A percentile compares a stretch with the other conserved stretches of the same genome.
These are phyloP conservation scores for Hypoxylon sp. DNA, from an alignment of 2,329 filamentous ascomycete species.

Conservation along the genomic window DNA sequence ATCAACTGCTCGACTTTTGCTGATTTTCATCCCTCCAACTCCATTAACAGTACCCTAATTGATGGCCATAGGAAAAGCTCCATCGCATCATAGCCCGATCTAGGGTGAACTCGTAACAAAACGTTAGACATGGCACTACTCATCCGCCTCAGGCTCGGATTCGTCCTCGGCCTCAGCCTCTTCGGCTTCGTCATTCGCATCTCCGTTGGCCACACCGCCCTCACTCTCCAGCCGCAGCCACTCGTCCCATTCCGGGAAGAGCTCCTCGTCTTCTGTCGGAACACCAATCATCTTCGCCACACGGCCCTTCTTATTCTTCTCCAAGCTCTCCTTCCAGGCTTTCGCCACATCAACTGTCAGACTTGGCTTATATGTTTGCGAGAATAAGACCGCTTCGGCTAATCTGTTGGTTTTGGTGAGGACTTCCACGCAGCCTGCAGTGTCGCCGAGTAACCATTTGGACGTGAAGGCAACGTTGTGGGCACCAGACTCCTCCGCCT, in stretches of 20 bases:
- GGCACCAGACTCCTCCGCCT: conserved; percentile 81
- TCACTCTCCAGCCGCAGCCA: conserved; percentile 85
- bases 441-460: conserved; percentile 87
- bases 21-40: conserved; percentile 29
- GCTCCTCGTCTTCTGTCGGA: conserved; percentile 84
- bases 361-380: conserved; percentile 95
- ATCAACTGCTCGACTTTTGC: conserved; percentile 26
- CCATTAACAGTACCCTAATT: conserved; percentile 24
- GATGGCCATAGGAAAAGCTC: conserved; percentile 16
- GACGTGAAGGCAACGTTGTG: conserved; percentile 96
- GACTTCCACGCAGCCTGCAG: conserved; percentile 84
- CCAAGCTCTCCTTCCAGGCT: conserved; percentile 85
- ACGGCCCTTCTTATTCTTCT: conserved; percentile 87
- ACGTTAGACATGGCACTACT: conserved; percentile 26
- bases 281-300: conserved; percentile 86
- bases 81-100: conserved; percentile 1
- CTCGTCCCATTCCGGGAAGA: conserved; percentile 97
- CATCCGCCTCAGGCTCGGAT: conserved; percentile 41
- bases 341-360: conserved; percentile 75
- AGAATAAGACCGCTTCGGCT: conserved; percentile 90
- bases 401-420: conserved; percentile 82
- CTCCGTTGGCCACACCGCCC: conserved; percentile 62
- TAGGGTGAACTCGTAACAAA: conserved; percentile 19
- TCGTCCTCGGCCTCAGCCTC: conserved; percentile 45
- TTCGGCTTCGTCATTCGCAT: conserved; percentile 44